These are phyloP conservation scores for Geranium rotundifolium DNA, from an alignment of 345 rosid genomes.

Conservation along the genomic window DNA sequence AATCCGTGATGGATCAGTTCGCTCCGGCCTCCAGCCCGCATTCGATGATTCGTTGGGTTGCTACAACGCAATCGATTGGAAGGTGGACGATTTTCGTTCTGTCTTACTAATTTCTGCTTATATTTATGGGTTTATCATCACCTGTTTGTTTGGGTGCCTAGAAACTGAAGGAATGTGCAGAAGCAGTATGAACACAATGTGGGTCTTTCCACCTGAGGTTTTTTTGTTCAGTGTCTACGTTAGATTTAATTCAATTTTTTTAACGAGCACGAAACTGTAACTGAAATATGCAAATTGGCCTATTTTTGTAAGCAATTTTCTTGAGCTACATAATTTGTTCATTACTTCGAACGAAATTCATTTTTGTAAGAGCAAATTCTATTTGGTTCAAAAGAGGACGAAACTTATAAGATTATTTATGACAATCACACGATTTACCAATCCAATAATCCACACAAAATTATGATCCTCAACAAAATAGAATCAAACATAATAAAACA, in stretches of 20 bases:
- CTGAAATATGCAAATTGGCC: neutral
- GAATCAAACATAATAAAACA: too few species aligned
- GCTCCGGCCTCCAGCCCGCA: constrained; percentile 71
- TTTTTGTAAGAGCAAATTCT: too few species aligned
- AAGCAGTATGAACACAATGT: neutral
- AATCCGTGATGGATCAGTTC: constrained; percentile 72
- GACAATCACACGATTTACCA: too few species aligned
- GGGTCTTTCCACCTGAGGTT: neutral
- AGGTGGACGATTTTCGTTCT: constrained; percentile 23
- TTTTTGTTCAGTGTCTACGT: neutral
- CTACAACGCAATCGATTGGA: constrained; percentile 90
- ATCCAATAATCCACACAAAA: too few species aligned
- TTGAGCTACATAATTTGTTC: neutral
- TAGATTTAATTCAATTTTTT: neutral
- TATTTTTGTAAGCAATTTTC: too few species aligned
- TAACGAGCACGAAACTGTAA: neutral
- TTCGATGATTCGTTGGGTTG: constrained; percentile 68
- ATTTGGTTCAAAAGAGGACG: too few species aligned
- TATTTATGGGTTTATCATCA: neutral
- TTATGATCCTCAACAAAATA: too few species aligned
- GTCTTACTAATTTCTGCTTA: neutral
- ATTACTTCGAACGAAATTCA: too few species aligned
- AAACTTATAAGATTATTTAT: too few species aligned
- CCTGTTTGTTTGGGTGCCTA: neutral
- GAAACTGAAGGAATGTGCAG: neutral